Percentiles rank a stretch among this genome's conserved stretches.
These are phyloP conservation scores for Albophoma yamanashiensis DNA, from an alignment of 2,329 filamentous ascomycete genomes.

Conservation along the genomic window DNA sequence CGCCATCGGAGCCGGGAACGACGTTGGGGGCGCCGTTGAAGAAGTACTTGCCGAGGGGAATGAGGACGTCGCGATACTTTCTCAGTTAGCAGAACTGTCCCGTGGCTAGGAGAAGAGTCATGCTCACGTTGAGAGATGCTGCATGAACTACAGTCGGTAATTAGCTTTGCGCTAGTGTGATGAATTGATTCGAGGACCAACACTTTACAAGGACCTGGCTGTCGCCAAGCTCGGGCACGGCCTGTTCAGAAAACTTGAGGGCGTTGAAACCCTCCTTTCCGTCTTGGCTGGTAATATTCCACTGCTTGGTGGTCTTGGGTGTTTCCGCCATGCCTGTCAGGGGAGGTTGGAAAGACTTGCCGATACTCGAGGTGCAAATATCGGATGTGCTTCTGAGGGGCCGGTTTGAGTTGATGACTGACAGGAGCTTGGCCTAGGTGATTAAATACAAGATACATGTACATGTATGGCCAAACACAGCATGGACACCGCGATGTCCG, in stretches of 20 bases:
- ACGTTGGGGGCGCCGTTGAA: slow-evolving; percentile 25
- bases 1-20: slow-evolving; percentile 40
- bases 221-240: slow-evolving; percentile 53
- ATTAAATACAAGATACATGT: not conserved
- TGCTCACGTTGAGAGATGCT: slow-evolving; percentile 36
- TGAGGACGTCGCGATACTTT: slow-evolving; percentile 41
- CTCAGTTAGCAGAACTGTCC: not conserved
- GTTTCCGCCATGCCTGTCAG: slow-evolving; percentile 11
- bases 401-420: not conserved
- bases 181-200: slow-evolving; percentile 7
- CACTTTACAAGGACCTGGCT: slow-evolving; percentile 60
- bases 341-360: not conserved
- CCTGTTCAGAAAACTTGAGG: slow-evolving; percentile 43
- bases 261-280: slow-evolving; percentile 45
- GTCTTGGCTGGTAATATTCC: slow-evolving; percentile 32
- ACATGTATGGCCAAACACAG: not conserved
- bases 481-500: not conserved
- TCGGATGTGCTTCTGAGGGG: not conserved
- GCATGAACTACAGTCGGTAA: slow-evolving; percentile 26
- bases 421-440: not conserved
- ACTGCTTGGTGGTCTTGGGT: slow-evolving; percentile 40
- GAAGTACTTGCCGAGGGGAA: slow-evolving; percentile 29
- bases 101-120: not conserved
- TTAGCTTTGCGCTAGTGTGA: slow-evolving; percentile 1
- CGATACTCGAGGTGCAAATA: not conserved